Evolutionary conservation across 164 flowering plant species (phyloP).

Genomic region (Magnolia sinica): DNA sequence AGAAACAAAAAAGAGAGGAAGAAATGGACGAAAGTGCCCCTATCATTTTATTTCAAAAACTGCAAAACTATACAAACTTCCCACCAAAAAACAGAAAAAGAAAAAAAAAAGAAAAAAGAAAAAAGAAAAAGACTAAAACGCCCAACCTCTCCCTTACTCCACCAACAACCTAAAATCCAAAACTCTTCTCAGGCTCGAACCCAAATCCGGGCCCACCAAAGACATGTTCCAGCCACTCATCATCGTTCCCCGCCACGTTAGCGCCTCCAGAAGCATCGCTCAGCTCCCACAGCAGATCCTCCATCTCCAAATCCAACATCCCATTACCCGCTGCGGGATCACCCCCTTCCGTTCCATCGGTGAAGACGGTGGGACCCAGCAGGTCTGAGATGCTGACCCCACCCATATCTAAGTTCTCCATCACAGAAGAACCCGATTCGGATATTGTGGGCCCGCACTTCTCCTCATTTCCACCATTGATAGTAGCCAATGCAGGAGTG

Average conservation of each 20-base stretch:
- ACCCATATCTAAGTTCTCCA: not conserved
- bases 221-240: not conserved
- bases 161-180: not conserved
- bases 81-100: not conserved
- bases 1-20: not conserved
- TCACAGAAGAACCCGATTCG: not conserved
- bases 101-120: too few relatives aligned
- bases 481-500: not conserved
- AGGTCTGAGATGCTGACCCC: not conserved
- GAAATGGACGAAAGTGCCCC: too few relatives aligned
- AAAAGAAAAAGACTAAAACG: not conserved
- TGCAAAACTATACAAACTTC: too few relatives aligned
- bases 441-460: not conserved
- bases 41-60: too few relatives aligned
- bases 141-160: not conserved
- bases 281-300: not conserved
- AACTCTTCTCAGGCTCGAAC: not conserved
- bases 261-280: not conserved
- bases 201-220: not conserved
- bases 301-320: not conserved
- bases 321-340: not conserved
- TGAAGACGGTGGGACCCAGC: not conserved
- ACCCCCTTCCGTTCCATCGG: not conserved
- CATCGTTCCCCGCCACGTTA: not conserved
- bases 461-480: not conserved